Evolutionary conservation across 2,329 filamentous ascomycete genomes (phyloP).

Genomic region (Talaromyces sp.): DNA sequence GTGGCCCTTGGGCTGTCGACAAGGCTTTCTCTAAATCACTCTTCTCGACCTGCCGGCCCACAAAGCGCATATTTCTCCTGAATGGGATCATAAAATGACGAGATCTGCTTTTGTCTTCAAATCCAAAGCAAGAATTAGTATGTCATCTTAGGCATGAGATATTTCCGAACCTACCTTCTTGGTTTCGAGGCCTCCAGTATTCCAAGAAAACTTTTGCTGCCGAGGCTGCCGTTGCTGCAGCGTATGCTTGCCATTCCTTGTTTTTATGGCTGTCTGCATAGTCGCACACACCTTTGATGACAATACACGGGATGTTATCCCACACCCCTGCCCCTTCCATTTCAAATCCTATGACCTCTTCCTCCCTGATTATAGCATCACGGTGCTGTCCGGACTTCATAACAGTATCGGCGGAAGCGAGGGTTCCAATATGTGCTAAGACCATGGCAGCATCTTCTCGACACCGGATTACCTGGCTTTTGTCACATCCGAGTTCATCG

Average conservation of each 20-base stretch:
- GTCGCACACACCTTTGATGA: conserved; percentile 6
- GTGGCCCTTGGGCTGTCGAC: neutral
- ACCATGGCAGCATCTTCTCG: neutral
- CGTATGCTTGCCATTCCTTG: neutral
- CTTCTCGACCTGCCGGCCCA: conserved; percentile 19
- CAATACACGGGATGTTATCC: conserved; percentile 16
- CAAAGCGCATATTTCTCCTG: conserved; percentile 14
- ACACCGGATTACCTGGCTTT: neutral
- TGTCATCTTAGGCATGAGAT: neutral
- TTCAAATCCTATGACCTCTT: conserved; percentile 24
- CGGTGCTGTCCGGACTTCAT: conserved; percentile 10
- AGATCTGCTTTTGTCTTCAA: neutral
- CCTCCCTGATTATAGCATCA: neutral
- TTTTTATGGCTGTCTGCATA: conserved; percentile 9
- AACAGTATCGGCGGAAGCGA: conserved; percentile 6
- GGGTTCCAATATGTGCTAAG: neutral
- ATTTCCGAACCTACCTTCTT: neutral
- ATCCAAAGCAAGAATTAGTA: neutral
- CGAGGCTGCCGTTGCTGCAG: neutral
- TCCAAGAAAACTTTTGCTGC: neutral
- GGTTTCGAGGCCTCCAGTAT: neutral
- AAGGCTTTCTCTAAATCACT: conserved; percentile 7
- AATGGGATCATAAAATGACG: conserved; percentile 21
- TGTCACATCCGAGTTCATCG: neutral
- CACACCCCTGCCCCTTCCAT: conserved; percentile 29